Evolutionary conservation across 768 basidiomycete species (phyloP).

Genomic region (Vararia minispora): DNA sequence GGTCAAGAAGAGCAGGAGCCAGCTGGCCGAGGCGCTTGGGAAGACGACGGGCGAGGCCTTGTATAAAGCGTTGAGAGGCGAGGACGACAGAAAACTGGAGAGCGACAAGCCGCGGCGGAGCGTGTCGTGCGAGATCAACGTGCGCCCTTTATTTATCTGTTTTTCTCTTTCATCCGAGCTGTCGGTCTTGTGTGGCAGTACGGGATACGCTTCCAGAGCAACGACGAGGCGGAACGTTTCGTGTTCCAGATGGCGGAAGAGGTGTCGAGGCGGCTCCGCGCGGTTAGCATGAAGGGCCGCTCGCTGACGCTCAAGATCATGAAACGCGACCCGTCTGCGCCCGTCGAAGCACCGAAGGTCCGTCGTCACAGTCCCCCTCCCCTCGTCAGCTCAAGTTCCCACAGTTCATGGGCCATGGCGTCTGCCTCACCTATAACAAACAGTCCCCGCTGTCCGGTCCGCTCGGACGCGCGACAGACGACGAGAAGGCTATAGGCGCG

Average conservation of each 20-base stretch:
- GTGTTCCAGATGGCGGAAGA: conserved; percentile 68
- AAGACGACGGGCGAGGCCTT: conserved; percentile 75
- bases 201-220: conserved; percentile 84
- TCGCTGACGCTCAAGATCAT: conserved; percentile 81
- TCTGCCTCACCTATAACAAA: conserved; percentile 74
- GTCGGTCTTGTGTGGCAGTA: conserved; percentile 42
- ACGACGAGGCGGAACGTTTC: conserved; percentile 73
- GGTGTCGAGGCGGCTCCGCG: conserved; percentile 60
- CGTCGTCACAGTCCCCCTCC: conserved; percentile 6
- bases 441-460: conserved; percentile 48
- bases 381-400: conserved; percentile 2
- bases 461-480: conserved; percentile 62
- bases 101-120: conserved; percentile 81
- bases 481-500: conserved; percentile 58
- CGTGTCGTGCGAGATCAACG: conserved; percentile 92
- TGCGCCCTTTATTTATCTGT: conserved; percentile 28
- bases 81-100: conserved; percentile 73
- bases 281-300: conserved; percentile 57
- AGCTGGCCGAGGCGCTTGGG: conserved; percentile 66
- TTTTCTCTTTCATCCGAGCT: conserved; percentile 5
- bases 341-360: conserved; percentile 87
- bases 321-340: conserved; percentile 77
- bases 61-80: conserved; percentile 73
- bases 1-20: conserved; percentile 45
- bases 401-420: conserved; percentile 87